Evolutionary conservation across 306 rosid genomes (phyloP).

Genomic region (Vigna angularis): DNA sequence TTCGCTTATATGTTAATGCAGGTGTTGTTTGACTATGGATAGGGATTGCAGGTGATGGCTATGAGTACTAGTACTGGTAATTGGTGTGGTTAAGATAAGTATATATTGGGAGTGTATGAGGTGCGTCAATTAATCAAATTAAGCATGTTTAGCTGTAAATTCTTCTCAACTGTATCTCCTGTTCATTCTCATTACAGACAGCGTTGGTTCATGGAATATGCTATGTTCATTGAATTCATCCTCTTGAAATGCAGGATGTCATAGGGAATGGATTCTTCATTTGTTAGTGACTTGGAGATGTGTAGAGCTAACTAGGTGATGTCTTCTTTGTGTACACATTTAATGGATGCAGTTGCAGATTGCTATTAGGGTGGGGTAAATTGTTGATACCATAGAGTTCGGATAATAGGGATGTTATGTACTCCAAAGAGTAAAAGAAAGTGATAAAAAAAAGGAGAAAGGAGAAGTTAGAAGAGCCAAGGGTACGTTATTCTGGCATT

Average conservation of each 20-base stretch:
- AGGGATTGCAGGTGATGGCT: conserved; percentile 34
- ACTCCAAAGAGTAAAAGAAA: neutral
- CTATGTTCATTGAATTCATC: conserved; percentile 29
- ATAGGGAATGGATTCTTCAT: conserved; percentile 31
- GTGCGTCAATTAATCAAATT: conserved; percentile 23
- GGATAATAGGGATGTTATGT: conserved; percentile 16
- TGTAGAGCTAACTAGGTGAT: conserved; percentile 39
- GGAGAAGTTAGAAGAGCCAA: neutral
- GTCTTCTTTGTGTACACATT: conserved; percentile 40
- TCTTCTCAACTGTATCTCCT: conserved; percentile 21
- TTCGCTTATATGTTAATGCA: conserved; percentile 6
- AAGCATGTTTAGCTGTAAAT: conserved; percentile 21
- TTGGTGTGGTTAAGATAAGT: conserved; percentile 40
- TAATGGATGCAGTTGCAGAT: conserved; percentile 36
- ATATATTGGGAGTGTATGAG: conserved; percentile 47
- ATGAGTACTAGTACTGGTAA: conserved; percentile 7
- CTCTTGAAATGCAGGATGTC: conserved; percentile 46
- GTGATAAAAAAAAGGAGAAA: neutral
- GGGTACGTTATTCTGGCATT: conserved; percentile 20
- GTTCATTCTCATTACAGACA: conserved; percentile 13
- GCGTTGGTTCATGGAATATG: conserved; percentile 23
- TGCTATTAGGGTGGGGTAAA: conserved; percentile 41
- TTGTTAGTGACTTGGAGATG: conserved; percentile 42
- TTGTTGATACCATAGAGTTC: conserved; percentile 46
- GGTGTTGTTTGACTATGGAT: conserved; percentile 41